Evolutionary conservation across 148 eudicot species (phyloP).

Genomic region (Silene uniflora): DNA sequence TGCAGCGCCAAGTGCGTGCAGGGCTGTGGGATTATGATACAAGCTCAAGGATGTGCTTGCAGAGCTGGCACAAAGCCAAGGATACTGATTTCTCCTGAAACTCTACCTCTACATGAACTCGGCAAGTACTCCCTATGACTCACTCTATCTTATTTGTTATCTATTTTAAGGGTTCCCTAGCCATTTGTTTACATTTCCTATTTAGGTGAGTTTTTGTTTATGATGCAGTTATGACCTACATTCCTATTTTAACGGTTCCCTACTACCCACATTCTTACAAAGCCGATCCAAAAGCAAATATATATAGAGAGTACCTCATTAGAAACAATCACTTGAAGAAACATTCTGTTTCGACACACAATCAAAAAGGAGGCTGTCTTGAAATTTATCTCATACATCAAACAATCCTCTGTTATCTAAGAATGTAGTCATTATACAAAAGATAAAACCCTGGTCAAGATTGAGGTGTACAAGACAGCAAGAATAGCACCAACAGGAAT

Average conservation of each 20-base stretch:
- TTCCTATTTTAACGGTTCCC: too few relatives aligned
- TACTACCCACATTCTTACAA: too few relatives aligned
- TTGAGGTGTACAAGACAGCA: constrained; percentile 69
- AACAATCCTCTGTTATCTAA: constrained; percentile 6
- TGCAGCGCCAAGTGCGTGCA: constrained; percentile 58
- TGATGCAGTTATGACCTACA: too few relatives aligned
- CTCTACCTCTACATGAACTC: background rate
- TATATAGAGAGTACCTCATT: background rate
- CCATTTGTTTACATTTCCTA: background rate
- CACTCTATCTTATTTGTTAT: background rate
- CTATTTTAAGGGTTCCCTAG: background rate
- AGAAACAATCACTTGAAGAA: constrained; percentile 22
- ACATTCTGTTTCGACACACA: constrained; percentile 23
- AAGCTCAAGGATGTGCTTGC: constrained; percentile 78
- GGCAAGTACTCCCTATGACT: background rate
- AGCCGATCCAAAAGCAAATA: background rate
- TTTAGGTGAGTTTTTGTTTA: too few relatives aligned
- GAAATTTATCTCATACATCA: constrained; percentile 14
- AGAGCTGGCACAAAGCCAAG: constrained; percentile 47
- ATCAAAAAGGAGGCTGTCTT: constrained; percentile 25
- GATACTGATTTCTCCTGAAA: constrained; percentile 29
- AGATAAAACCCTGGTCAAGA: constrained; percentile 64
- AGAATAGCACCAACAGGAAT: constrained; percentile 74
- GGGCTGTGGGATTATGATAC: constrained; percentile 81
- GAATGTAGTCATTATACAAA: constrained; percentile 38